Conservation (phyloP, 75 land plant genomes). For the Pinus tabuliformis region DNA sequence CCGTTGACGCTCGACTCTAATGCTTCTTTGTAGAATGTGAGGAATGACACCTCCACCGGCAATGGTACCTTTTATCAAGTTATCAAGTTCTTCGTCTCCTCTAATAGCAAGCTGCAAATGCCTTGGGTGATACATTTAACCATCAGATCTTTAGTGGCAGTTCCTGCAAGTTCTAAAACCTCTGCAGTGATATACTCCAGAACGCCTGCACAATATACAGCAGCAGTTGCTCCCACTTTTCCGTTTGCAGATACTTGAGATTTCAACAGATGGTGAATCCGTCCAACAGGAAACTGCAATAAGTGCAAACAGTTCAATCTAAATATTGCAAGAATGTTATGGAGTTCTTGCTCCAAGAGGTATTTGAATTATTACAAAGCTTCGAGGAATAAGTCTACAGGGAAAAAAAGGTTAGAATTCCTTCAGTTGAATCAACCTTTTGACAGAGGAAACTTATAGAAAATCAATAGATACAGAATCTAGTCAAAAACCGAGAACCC, state of each 20-base stretch:
- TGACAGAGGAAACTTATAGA: no score
- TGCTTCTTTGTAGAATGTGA: slow-evolving; percentile 44
- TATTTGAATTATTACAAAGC: no score
- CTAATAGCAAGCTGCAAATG: slow-evolving; percentile 68
- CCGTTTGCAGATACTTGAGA: slow-evolving; percentile 51
- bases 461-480: no score
- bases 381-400: no score
- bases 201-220: slow-evolving; percentile 64
- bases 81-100: slow-evolving; percentile 68
- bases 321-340: no score
- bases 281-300: slow-evolving; percentile 58
- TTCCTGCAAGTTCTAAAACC: slow-evolving; percentile 64
- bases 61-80: slow-evolving; percentile 44
- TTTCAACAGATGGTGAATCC: slow-evolving; percentile 55
- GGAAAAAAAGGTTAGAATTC: no score
- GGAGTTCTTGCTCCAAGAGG: no score
- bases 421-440: no score
- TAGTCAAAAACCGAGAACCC: no score
- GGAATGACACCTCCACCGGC: slow-evolving; percentile 68
- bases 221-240: slow-evolving; percentile 61
- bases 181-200: slow-evolving; percentile 69
- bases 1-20: no score
- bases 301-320: neutral
- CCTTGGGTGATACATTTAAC: slow-evolving; percentile 58
- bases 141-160: slow-evolving; percentile 53